Evolutionary conservation across 306 rosid species (phyloP), one percentile per base, ranked within the genome.

Genomic region (Benincasa hispida): DNA sequence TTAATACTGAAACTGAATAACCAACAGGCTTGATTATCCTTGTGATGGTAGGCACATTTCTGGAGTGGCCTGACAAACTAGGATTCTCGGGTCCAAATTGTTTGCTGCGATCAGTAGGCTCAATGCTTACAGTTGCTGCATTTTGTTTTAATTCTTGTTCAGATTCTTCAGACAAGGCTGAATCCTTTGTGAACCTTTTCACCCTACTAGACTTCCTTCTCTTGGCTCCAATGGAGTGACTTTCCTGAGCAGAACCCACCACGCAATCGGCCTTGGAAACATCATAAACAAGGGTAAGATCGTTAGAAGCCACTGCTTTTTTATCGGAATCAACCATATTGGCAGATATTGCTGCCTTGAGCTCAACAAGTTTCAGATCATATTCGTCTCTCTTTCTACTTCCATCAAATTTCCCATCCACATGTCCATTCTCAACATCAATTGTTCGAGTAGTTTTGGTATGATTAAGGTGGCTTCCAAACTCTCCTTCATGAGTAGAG

Each of bases 201-300:
- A 89, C 98, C 63, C 92, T 85, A 79, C 88, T 88, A 39, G 96
- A 86, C 79, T 93, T 93, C 84, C 97, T 88, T 81, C 89, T 86
- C 87, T 87, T 93, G 54, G 97, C 91, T 74, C 98, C 98, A 78
- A 77, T 88, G 72, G 84, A 82, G 42, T 88, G 88, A 42, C 81
- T 79, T 76, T 50, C 82, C 70, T 82, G 88, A 82, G 69, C 81
- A 18, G 81, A 76, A 72, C 58, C 76, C 39, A 86, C 92, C 8
- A 6, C 25, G 18, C 77, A 65, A 78, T 85, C 82, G 42, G 70
- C 82, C 76, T 74, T 88, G 69, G 90, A 37, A 32, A 63, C 84
- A 76, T 81, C 87, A 50, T 79, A 75, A 51, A 69, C 25, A 21
- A 73, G 57, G 54, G 69, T 59, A n/a, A 74, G 74, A 77, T 77